Base-by-base conservation (phyloP, 345 rosid species). In the Pseudoturritis turrita region DNA sequence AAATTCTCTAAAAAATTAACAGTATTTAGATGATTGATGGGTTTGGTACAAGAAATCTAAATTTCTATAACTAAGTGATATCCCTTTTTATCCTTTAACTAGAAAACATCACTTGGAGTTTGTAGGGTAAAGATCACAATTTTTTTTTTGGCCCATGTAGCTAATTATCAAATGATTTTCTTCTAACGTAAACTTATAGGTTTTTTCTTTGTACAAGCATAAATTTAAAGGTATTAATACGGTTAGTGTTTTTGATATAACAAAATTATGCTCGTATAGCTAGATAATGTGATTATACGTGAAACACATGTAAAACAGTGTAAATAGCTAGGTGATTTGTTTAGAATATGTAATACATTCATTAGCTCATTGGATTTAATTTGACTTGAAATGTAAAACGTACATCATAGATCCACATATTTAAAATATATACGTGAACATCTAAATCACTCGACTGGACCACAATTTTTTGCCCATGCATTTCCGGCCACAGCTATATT, bases 391-490 rank as follows among this genome's bases (percentile, higher is more conserved):
- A 15, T 10, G 29, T 25, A 22, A 13, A 8, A 45, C 56, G 2
- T 68, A 55, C 29, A 31, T 56, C 31, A 41, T 5, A 54, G 21
- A 53, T 55, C 50, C 49, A 39, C 6, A 29, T 43, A 43, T 33
- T 46, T 11, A 25, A 61, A 47, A 53, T 22, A n/a, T 43, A 15
- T 36, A 55, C 63, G 61, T 78, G 31, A 39, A 10, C 57, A 63
- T 77, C 77, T 58, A 59, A 69, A 72, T 82, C 77, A 58, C 54
- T n/a, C 26, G 43, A 37, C 18, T 74, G 83, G 86, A 75, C 86
- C 83, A 68, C 77, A 62, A 67, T 33, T 31, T 45, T 59, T 25
- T 72, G 44, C 72, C 72, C 76, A 63, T 58, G 68, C 73, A 75
- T 70, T 63, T 63, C 45, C 63, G 71, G 62, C 81, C 82, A 79